Evolutionary conservation across 495 filamentous ascomycete species (phyloP).

Genomic region (Pyrenula massariospora): DNA sequence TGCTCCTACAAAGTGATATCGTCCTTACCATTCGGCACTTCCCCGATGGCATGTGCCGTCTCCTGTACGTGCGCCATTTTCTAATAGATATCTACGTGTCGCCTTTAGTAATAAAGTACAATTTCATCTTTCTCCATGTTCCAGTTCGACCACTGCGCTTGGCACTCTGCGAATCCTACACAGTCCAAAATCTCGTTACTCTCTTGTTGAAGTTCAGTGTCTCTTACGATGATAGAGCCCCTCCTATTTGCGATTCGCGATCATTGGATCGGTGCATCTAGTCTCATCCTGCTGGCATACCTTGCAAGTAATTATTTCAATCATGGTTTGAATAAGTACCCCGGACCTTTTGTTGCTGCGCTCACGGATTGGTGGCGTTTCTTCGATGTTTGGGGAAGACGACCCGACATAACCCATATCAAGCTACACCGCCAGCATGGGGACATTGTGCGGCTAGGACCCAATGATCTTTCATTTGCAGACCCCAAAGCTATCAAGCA

Average conservation of each 20-base stretch:
- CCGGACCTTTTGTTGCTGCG: constrained; percentile 54
- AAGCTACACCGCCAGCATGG: constrained; percentile 59
- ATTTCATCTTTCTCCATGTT: not conserved
- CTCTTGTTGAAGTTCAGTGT: no score
- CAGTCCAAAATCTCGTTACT: no score
- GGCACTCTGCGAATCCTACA: no score
- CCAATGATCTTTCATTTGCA: constrained; percentile 53
- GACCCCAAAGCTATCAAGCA: constrained; percentile 55
- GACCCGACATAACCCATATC: constrained; percentile 54
- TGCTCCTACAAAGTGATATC: not conserved
- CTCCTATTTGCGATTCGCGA: not conserved
- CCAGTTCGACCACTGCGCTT: not conserved
- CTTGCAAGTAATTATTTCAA: constrained; percentile 46
- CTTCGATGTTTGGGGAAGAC: constrained; percentile 46
- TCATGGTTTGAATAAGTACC: constrained; percentile 50
- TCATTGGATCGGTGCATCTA: not conserved
- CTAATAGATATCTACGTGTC: no score
- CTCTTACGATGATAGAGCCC: not conserved
- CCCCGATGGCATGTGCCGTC: not conserved
- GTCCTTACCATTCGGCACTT: not conserved
- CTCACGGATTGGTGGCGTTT: constrained; percentile 63
- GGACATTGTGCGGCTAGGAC: constrained; percentile 58
- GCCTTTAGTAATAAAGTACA: not conserved
- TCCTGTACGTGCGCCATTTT: no score
- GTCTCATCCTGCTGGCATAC: constrained; percentile 10